A percentile compares a stretch with the other conserved stretches of the same genome.
These are phyloP conservation scores for Gastrolobium bilobum DNA, from an alignment of 306 rosid genomes.

Conservation along the genomic window DNA sequence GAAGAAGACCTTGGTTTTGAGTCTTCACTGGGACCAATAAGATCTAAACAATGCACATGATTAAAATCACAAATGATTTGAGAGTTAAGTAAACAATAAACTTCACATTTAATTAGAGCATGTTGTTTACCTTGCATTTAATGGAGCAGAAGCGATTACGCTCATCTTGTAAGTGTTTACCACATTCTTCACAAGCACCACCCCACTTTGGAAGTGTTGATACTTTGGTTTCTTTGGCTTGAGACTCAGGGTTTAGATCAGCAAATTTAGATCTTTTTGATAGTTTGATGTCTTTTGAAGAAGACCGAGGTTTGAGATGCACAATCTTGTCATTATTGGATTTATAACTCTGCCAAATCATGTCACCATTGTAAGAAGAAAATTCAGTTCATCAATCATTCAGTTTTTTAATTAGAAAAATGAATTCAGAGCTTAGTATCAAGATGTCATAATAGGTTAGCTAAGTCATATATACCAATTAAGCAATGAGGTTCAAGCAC, in stretches of 20 bases:
- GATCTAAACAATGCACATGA: constrained; percentile 46
- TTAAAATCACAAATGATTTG: neutral
- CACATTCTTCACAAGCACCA: constrained; percentile 84
- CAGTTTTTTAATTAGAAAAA: constrained; percentile 3
- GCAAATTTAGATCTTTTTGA: constrained; percentile 50
- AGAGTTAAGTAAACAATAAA: constrained; percentile 4
- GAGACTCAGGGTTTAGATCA: constrained; percentile 60
- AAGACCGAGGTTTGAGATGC: constrained; percentile 79
- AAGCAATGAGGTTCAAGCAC: constrained; percentile 2
- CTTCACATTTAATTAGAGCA: constrained; percentile 23
- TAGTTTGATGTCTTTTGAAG: constrained; percentile 53
- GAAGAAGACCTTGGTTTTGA: constrained; percentile 21
- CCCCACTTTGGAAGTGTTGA: constrained; percentile 64
- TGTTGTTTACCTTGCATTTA: constrained; percentile 80
- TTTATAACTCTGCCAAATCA: constrained; percentile 71
- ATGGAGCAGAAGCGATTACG: constrained; percentile 85
- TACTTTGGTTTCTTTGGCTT: constrained; percentile 62
- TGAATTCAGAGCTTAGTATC: neutral
- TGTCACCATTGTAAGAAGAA: constrained; percentile 35
- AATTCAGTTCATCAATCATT: neutral
- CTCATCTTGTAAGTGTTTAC: constrained; percentile 74
- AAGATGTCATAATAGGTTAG: neutral
- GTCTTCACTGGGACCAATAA: constrained; percentile 54
- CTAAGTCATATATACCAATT: constrained; percentile 9
- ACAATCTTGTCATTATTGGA: constrained; percentile 83